Conservation (phyloP, 148 eudicot species). For the Silene uniflora region DNA sequence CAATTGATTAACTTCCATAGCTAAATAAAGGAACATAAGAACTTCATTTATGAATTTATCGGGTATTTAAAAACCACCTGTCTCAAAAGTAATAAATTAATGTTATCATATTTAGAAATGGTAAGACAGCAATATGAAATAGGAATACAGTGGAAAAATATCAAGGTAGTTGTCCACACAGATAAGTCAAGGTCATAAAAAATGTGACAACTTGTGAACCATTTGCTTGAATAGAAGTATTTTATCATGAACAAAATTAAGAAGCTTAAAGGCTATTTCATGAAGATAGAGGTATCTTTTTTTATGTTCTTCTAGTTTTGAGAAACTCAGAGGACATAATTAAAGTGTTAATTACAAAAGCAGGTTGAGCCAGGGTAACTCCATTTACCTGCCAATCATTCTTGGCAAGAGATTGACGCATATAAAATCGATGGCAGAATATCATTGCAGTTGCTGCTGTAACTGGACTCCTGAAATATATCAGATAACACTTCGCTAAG, state of each 20-base stretch:
- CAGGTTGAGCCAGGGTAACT: neutral
- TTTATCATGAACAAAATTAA: neutral
- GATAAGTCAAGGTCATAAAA: neutral
- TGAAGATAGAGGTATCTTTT: neutral
- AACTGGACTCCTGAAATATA: conserved; percentile 58
- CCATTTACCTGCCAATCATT: conserved; percentile 69
- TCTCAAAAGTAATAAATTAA: neutral
- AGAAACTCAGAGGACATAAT: neutral
- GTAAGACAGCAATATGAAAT: neutral
- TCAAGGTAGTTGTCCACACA: neutral
- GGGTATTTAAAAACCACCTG: neutral
- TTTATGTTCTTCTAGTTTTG: neutral
- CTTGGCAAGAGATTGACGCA: conserved; percentile 77
- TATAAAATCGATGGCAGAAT: conserved; percentile 73
- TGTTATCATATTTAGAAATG: neutral
- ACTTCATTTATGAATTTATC: neutral
- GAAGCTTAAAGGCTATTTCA: neutral
- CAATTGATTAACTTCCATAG: neutral
- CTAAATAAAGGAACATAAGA: neutral
- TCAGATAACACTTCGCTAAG: conserved; percentile 8
- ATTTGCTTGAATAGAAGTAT: neutral
- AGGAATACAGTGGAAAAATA: neutral
- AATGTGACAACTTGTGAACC: neutral
- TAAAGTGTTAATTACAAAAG: neutral
- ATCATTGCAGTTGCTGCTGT: conserved; percentile 64